Base-by-base conservation (phyloP, 108 stramenopile genomes). In the Stephanodiscus minutulus region DNA sequence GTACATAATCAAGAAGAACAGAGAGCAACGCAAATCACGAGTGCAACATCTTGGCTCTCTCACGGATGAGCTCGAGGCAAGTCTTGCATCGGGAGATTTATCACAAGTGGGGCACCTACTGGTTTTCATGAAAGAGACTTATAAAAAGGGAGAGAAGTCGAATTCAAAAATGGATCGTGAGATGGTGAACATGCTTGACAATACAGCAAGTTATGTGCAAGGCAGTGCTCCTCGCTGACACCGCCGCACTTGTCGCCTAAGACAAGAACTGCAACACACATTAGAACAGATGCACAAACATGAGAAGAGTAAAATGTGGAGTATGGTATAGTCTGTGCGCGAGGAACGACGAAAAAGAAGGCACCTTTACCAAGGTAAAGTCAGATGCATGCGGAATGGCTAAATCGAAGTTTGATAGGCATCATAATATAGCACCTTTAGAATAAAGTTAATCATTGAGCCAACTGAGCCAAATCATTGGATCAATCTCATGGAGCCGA, bases 161-260 rank as follows among this genome's bases (percentile, higher is more conserved):
- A 82, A 82, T 25, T 78, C 77, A 20, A 77, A 67, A 59, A 82
- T 78, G 81, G 77, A 82, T 49, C 58, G 81, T 22, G 77, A 82
- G 55, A 73, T 81, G 72, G 73, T 81, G 54, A 74, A 67, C 69
- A 81, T 81, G 80, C 74, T 81, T 12, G 80, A 81, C 41, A 68
- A 46, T 47, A 37, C 68, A 7, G 61, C 80, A 64, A 43, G 33
- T 13, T 80, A 72, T 44, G 49, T 53, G 13, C 44, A 10, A 35
- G 39, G 18, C 18, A 7, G 28, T 13, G 48, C 29, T 33, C 0
- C 29, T n/a, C 44, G 49, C 37, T 37, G 61, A 62, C 31, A 47
- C 25, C n/a, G 57, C 29, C 22, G 44, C 28, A 18, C 63, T 81
- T 59, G 8, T 31, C n/a, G 64, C 73, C 29, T 73, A 81, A 43